These are phyloP conservation scores for Endothia cerciana DNA, from an alignment of 2,329 filamentous ascomycete species.

Conservation along the genomic window DNA sequence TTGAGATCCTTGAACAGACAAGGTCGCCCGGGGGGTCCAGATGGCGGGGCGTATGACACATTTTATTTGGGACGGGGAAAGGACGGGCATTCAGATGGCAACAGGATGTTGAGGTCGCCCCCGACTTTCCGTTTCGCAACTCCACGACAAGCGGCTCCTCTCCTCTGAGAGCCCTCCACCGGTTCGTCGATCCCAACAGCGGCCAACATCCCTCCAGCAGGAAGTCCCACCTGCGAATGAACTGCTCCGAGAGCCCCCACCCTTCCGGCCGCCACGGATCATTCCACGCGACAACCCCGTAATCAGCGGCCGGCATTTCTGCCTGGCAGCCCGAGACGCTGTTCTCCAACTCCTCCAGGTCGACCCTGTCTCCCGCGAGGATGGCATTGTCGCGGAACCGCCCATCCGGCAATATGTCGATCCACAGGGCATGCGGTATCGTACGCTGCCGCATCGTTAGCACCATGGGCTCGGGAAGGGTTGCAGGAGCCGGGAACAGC, in stretches of 20 bases:
- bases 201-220: background rate
- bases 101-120: too few relatives aligned
- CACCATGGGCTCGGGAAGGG: background rate
- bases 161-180: background rate
- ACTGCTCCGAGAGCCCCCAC: background rate
- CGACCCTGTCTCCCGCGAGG: background rate
- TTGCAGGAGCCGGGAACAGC: background rate
- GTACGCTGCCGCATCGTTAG: background rate
- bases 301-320: background rate
- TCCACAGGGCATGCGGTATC: background rate
- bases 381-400: background rate
- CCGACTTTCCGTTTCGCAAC: background rate
- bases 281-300: background rate
- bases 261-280: background rate
- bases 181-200: background rate
- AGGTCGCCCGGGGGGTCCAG: too few relatives aligned
- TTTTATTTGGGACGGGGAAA: too few relatives aligned
- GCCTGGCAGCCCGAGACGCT: background rate
- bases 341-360: background rate
- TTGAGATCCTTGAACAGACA: too few relatives aligned
- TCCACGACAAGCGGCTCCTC: background rate
- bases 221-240: background rate
- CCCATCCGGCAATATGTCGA: background rate
- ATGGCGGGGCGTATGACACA: too few relatives aligned
- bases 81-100: too few relatives aligned